phyloP scores from a whole-genome alignment of 2,329 filamentous ascomycete species.

The Alternaria hordeiaustralica region DNA sequence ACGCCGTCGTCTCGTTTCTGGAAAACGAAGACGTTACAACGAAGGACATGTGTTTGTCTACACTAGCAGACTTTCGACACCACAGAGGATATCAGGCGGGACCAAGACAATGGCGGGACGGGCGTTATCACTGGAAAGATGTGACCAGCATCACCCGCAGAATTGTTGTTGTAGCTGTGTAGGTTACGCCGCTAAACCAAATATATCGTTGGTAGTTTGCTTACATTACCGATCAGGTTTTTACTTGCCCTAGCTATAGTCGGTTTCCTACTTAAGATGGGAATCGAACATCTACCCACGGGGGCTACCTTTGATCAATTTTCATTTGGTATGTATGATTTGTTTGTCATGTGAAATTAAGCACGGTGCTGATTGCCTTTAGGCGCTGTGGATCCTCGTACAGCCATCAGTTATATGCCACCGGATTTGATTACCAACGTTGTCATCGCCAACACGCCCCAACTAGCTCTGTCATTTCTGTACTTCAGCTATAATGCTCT shows the following conservation, averaged over 20 bases:
- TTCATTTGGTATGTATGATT: not conserved
- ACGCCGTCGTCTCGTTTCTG: slow-evolving; percentile 31
- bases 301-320: not conserved
- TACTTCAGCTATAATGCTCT: slow-evolving; percentile 57
- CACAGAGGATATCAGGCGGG: not conserved
- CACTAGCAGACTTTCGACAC: slow-evolving; percentile 7
- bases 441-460: slow-evolving; percentile 54
- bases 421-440: slow-evolving; percentile 6
- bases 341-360: not conserved
- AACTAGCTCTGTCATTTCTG: slow-evolving; percentile 54
- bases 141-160: not conserved
- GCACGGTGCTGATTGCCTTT: not conserved
- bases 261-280: slow-evolving; percentile 1
- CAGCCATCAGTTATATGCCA: not conserved
- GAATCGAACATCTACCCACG: not conserved
- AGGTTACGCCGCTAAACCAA: not conserved
- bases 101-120: not conserved
- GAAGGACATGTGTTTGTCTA: slow-evolving; percentile 20
- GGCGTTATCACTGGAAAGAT: not conserved
- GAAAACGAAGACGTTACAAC: slow-evolving; percentile 15
- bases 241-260: not conserved
- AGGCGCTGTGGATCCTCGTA: slow-evolving; percentile 18
- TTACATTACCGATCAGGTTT: not conserved
- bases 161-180: not conserved
- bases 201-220: not conserved